These are phyloP conservation scores for Aspergillus carbonarius DNA, from an alignment of 2,329 filamentous ascomycete genomes.

Conservation along the genomic window DNA sequence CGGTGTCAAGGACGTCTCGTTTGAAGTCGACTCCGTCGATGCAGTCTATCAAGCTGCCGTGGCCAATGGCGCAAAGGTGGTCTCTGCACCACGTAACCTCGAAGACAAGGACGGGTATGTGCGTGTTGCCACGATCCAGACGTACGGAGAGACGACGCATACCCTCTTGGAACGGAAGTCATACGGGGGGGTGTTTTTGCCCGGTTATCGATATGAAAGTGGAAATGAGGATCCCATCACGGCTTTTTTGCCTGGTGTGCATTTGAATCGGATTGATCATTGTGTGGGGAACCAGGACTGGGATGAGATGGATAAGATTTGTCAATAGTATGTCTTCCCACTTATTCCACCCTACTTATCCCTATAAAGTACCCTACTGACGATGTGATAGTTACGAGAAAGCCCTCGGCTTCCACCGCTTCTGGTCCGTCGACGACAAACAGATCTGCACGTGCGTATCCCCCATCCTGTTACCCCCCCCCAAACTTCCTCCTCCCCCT, in stretches of 20 bases:
- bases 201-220: constrained; percentile 67
- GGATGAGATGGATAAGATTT: constrained; percentile 74
- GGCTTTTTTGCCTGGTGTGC: constrained; percentile 59
- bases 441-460: constrained; percentile 69
- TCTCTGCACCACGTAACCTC: constrained; percentile 55
- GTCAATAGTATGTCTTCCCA: constrained; percentile 53
- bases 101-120: constrained; percentile 65
- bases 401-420: constrained; percentile 88
- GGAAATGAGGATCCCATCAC: constrained; percentile 47
- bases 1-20: constrained; percentile 91
- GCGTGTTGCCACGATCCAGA: constrained; percentile 75
- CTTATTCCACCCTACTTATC: background rate
- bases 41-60: constrained; percentile 76
- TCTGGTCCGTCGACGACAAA: constrained; percentile 94
- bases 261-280: constrained; percentile 80
- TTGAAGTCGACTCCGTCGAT: constrained; percentile 86
- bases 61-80: constrained; percentile 43
- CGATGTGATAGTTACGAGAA: constrained; percentile 69
- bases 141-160: constrained; percentile 94
- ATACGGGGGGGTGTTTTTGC: constrained; percentile 78
- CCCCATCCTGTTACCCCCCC: too few species aligned
- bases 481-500: too few species aligned
- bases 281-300: constrained; percentile 97
- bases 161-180: constrained; percentile 73
- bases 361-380: background rate